phyloP scores from a whole-genome alignment of 2,329 filamentous ascomycete genomes.

The Endocalyx cinctus region DNA sequence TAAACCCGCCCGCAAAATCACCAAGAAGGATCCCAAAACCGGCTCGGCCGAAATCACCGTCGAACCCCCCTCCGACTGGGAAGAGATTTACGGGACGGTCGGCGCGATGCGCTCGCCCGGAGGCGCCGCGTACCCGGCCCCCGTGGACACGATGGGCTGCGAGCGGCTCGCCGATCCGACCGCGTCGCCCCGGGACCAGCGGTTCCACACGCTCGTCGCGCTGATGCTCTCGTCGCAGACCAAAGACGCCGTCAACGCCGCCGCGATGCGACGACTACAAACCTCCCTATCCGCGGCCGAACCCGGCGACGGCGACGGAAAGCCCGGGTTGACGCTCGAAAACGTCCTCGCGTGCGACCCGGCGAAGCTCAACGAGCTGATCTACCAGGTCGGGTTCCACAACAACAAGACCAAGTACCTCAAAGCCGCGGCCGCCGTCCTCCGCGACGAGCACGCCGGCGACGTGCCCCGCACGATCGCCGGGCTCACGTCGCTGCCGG shows the following conservation, averaged over 20 bases:
- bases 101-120: conserved; percentile 66
- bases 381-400: conserved; percentile 84
- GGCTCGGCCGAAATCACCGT: conserved; percentile 11
- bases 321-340: conserved; percentile 61
- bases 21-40: conserved; percentile 17
- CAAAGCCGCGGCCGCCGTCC: conserved; percentile 67
- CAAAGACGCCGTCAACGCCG: conserved; percentile 85
- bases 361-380: conserved; percentile 63
- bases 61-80: conserved; percentile 45
- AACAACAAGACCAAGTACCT: conserved; percentile 89
- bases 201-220: conserved; percentile 82
- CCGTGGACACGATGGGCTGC: conserved; percentile 97
- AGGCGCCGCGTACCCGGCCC: conserved; percentile 62
- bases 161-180: conserved; percentile 61
- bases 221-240: conserved; percentile 92
- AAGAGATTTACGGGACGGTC: conserved; percentile 71
- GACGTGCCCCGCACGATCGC: conserved; percentile 79
- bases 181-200: conserved; percentile 51
- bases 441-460: conserved; percentile 63
- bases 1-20: conserved; percentile 24
- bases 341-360: conserved; percentile 72
- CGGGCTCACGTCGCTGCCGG: conserved; percentile 72
- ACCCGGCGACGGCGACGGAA: conserved; percentile 33
- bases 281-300: conserved; percentile 58
- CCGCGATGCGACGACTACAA: conserved; percentile 75